A percentile compares a stretch with the other conserved stretches of the same genome.
These are phyloP conservation scores for Sporothrix phasma DNA, from an alignment of 2,329 filamentous ascomycete species.

Conservation along the genomic window DNA sequence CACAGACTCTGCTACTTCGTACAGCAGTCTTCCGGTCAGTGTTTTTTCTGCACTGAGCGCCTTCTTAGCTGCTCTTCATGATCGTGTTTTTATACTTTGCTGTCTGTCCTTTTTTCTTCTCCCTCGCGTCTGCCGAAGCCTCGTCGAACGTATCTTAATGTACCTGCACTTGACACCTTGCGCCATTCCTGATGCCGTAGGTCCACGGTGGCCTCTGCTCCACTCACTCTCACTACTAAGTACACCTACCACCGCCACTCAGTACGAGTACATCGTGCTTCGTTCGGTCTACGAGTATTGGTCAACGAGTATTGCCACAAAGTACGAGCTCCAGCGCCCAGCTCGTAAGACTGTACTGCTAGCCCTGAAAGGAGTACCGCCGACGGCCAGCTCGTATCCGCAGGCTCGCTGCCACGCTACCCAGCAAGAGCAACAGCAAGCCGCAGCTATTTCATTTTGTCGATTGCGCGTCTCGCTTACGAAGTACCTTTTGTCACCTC, in stretches of 20 bases:
- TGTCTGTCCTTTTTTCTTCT: not conserved
- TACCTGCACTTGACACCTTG: not conserved
- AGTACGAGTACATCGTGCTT: no score
- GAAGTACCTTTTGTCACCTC: not conserved
- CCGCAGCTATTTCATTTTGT: not conserved
- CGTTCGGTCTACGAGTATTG: no score
- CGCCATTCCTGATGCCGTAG: not conserved
- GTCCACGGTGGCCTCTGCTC: not conserved
- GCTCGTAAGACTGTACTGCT: not conserved
- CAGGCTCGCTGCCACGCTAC: not conserved
- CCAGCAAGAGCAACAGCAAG: not conserved
- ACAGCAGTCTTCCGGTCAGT: not conserved
- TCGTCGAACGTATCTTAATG: not conserved
- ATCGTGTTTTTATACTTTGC: not conserved
- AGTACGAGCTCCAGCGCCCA: not conserved
- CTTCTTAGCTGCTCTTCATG: no score
- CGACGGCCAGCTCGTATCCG: not conserved
- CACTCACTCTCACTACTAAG: not conserved
- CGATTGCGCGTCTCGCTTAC: conserved; percentile 3
- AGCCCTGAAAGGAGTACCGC: not conserved
- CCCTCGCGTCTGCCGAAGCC: not conserved
- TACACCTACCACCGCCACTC: not conserved
- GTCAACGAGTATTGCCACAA: no score
- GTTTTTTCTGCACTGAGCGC: not conserved
- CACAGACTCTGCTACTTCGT: not conserved